Evolutionary conservation across 208 protist species (phyloP).

Genomic region (Polymyxa betae): DNA sequence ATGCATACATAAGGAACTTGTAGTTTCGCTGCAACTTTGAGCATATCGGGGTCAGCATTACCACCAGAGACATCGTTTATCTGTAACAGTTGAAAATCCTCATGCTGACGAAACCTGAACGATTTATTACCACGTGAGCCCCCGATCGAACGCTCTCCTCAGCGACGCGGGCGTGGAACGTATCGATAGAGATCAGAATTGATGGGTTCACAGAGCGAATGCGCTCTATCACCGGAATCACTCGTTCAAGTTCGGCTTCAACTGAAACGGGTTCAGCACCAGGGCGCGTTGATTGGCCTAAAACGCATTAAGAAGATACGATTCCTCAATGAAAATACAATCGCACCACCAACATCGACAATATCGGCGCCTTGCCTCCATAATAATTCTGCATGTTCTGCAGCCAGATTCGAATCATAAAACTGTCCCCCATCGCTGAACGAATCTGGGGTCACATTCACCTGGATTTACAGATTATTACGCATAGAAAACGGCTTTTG

Average conservation of each 20-base stretch:
- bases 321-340: neutral
- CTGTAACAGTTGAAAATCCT: too few relatives aligned
- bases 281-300: constrained; percentile 26
- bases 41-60: neutral
- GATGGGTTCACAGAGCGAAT: neutral
- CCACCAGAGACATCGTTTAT: constrained; percentile 37
- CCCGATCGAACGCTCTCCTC: neutral
- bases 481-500: neutral
- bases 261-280: neutral
- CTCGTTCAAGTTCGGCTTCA: neutral
- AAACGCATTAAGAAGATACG: neutral
- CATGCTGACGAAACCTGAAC: too few relatives aligned
- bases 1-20: constrained; percentile 22
- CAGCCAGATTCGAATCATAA: neutral
- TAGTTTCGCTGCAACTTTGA: neutral
- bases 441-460: constrained; percentile 32
- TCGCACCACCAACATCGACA: constrained; percentile 25
- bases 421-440: constrained; percentile 44
- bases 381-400: neutral
- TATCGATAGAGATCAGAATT: constrained; percentile 2
- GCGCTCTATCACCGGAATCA: neutral
- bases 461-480: constrained; percentile 3
- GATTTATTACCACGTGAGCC: neutral
- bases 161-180: constrained; percentile 32
- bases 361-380: constrained; percentile 28